Conservation (phyloP, 805 yeast genomes). For the Kluyveromyces starmeri region DNA sequence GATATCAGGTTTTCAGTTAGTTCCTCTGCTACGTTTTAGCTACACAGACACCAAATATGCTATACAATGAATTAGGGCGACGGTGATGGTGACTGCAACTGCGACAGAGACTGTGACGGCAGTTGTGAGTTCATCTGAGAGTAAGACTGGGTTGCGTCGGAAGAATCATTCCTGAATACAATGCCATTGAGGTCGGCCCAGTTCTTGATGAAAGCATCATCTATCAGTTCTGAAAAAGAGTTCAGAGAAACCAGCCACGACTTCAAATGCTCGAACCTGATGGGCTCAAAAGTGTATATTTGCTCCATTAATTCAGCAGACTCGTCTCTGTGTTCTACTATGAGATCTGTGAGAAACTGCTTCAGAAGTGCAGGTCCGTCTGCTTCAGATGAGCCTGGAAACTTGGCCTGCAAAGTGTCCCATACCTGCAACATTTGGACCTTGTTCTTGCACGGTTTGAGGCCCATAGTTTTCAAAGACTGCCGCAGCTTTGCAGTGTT, state of each 20-base stretch:
- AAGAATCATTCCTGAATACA: conserved; percentile 14
- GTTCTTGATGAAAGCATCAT: conserved; percentile 21
- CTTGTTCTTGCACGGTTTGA: conserved; percentile 24
- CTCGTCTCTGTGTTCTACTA: conserved; percentile 9
- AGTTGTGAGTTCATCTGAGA: conserved; percentile 1
- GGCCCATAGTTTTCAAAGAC: conserved; percentile 18
- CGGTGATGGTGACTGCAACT: background rate
- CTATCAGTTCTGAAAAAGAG: conserved; percentile 23
- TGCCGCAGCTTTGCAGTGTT: conserved; percentile 21
- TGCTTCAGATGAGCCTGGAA: conserved; percentile 9
- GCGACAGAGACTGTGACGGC: background rate
- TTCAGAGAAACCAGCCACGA: conserved; percentile 14
- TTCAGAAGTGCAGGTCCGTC: conserved; percentile 14
- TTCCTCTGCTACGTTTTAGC: too few species aligned
- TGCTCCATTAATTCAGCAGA: conserved; percentile 18
- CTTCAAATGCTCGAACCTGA: conserved; percentile 15
- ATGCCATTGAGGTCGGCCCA: conserved; percentile 30
- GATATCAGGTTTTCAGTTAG: too few species aligned
- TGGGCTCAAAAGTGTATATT: conserved; percentile 25
- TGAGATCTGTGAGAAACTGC: conserved; percentile 16
- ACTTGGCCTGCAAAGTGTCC: conserved; percentile 20
- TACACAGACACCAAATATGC: too few species aligned
- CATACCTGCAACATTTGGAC: conserved; percentile 22
- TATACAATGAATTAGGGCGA: too few species aligned
- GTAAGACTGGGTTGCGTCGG: background rate